These are phyloP conservation scores for Penicillium sp. DNA, from an alignment of 2,329 filamentous ascomycete species.

Conservation along the genomic window DNA sequence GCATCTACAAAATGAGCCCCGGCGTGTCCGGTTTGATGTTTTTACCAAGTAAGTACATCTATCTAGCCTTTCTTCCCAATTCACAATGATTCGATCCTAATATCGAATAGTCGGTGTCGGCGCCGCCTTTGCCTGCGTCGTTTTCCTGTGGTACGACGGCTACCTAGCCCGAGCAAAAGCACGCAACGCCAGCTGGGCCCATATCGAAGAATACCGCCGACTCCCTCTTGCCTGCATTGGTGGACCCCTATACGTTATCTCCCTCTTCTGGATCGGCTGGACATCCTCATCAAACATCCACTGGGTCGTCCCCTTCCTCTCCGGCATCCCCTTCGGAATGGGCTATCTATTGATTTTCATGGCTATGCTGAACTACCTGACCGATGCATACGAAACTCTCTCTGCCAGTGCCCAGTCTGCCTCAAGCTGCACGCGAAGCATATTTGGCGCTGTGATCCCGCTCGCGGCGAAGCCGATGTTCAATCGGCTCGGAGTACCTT, in stretches of 20 bases:
- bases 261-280: slow-evolving; percentile 52
- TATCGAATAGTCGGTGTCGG: slow-evolving; percentile 56
- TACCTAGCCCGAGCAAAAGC: slow-evolving; percentile 56
- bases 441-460: slow-evolving; percentile 59
- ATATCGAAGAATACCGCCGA: slow-evolving; percentile 55
- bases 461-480: slow-evolving; percentile 51
- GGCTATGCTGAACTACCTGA: slow-evolving; percentile 64
- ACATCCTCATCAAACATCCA: slow-evolving; percentile 33
- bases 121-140: slow-evolving; percentile 56
- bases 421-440: slow-evolving; percentile 51
- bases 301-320: slow-evolving; percentile 55
- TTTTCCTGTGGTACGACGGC: slow-evolving; percentile 67
- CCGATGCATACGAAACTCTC: slow-evolving; percentile 67
- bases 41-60: slow-evolving; percentile 31
- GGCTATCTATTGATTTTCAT: slow-evolving; percentile 64
- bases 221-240: slow-evolving; percentile 71
- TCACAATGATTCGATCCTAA: neutral
- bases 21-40: slow-evolving; percentile 37
- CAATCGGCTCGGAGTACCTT: slow-evolving; percentile 40
- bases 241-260: slow-evolving; percentile 58
- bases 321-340: slow-evolving; percentile 62
- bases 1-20: slow-evolving; percentile 38
- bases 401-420: slow-evolving; percentile 59
- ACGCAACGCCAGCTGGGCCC: slow-evolving; percentile 24
- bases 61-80: neutral